phyloP scores from a whole-genome alignment of 345 rosid species.

The Cardamine occulta region DNA sequence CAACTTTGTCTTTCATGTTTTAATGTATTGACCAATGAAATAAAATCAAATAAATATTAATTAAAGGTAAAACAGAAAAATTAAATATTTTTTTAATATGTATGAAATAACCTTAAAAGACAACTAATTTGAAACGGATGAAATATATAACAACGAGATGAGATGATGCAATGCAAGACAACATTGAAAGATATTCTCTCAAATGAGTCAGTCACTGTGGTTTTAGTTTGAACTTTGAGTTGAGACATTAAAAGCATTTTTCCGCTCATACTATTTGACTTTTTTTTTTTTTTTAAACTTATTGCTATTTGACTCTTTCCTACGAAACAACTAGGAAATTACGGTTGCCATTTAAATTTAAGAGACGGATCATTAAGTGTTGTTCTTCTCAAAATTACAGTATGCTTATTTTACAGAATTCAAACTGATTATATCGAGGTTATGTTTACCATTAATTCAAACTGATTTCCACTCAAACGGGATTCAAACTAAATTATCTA shows the following conservation, averaged over 20 bases:
- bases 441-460: background rate
- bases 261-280: background rate
- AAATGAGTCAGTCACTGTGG: background rate
- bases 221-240: background rate
- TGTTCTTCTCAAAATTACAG: conserved; percentile 14
- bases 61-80: no score
- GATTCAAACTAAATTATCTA: background rate
- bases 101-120: no score
- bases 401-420: background rate
- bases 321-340: background rate
- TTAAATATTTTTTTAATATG: no score
- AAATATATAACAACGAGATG: no score
- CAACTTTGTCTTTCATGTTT: no score
- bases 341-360: background rate
- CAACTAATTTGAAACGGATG: no score
- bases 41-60: no score
- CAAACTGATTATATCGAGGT: conserved; percentile 1
- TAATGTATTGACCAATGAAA: no score
- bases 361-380: conserved; percentile 21
- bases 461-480: background rate
- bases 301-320: background rate
- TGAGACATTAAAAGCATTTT: conserved; percentile 10
- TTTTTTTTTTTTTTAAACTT: no score
- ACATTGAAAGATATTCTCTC: background rate
- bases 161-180: background rate